phyloP scores from a whole-genome alignment of 1,284 basidiomycete genomes.

The Mrakiaceae sp. region DNA sequence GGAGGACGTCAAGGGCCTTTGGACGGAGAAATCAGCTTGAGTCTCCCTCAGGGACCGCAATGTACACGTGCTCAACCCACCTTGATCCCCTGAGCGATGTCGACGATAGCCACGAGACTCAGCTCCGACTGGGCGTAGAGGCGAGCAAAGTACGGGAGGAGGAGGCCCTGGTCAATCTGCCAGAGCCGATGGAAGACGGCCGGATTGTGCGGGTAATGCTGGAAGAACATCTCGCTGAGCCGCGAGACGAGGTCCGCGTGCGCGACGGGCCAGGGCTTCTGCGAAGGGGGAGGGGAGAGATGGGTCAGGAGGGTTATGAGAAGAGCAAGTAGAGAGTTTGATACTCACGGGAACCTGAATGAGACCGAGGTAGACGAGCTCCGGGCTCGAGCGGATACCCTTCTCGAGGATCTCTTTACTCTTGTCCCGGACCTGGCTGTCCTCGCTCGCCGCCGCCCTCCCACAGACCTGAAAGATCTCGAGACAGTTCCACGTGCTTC shows the following conservation, averaged over 20 bases:
- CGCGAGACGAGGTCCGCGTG: constrained; percentile 76
- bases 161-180: constrained; percentile 74
- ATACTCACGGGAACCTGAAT: constrained; percentile 72
- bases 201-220: constrained; percentile 83
- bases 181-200: constrained; percentile 94
- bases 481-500: constrained; percentile 19
- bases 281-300: constrained; percentile 30
- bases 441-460: constrained; percentile 9
- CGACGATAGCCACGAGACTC: constrained; percentile 87
- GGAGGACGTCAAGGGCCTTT: constrained; percentile 76
- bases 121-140: constrained; percentile 86
- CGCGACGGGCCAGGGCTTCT: constrained; percentile 76
- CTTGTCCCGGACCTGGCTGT: constrained; percentile 20
- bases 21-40: constrained; percentile 15
- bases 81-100: constrained; percentile 90
- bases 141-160: constrained; percentile 75
- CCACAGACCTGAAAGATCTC: constrained; percentile 10
- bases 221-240: constrained; percentile 80
- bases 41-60: not conserved
- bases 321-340: not conserved
- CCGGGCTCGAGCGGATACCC: constrained; percentile 42
- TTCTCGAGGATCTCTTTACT: constrained; percentile 26
- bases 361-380: constrained; percentile 86
- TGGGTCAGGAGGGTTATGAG: not conserved
- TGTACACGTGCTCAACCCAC: constrained; percentile 37